Percentiles rank a stretch among this genome's conserved stretches.
Conservation (phyloP, 1,284 basidiomycete species). For the Ceratobasidium sp. region DNA sequence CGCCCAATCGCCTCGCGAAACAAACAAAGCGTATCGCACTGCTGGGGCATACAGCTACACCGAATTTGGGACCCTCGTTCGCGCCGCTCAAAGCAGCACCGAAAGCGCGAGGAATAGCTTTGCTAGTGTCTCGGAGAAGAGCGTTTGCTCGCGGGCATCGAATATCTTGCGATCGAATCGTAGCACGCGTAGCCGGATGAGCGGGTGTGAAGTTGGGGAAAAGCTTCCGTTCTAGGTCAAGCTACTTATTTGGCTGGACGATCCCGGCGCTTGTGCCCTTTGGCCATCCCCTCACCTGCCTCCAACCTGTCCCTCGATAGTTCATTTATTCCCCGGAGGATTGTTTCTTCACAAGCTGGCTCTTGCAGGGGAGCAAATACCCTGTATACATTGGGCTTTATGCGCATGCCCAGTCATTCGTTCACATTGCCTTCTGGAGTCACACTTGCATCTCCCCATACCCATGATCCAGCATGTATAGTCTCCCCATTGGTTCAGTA, state of each 20-base stretch:
- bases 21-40: conserved; percentile 2
- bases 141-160: not conserved
- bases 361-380: too few relatives aligned
- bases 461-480: too few relatives aligned
- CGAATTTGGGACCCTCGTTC: conserved; percentile 13
- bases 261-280: not conserved
- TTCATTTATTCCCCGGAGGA: not conserved
- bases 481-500: too few relatives aligned
- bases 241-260: too few relatives aligned
- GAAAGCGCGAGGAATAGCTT: not conserved
- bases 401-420: not conserved
- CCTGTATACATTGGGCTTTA: not conserved
- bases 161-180: not conserved
- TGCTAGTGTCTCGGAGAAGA: not conserved
- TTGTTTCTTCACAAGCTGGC: not conserved
- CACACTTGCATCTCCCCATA: not conserved
- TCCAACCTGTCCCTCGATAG: too few relatives aligned
- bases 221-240: not conserved
- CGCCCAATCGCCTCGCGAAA: conserved; percentile 34
- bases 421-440: not conserved
- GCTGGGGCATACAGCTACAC: conserved; percentile 27
- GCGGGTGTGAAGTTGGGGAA: not conserved
- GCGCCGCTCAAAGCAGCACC: not conserved
- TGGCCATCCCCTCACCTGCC: not conserved
- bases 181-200: not conserved